Evolutionary conservation across 805 yeast genomes (phyloP).

Genomic region (Candida endomychidarum): DNA sequence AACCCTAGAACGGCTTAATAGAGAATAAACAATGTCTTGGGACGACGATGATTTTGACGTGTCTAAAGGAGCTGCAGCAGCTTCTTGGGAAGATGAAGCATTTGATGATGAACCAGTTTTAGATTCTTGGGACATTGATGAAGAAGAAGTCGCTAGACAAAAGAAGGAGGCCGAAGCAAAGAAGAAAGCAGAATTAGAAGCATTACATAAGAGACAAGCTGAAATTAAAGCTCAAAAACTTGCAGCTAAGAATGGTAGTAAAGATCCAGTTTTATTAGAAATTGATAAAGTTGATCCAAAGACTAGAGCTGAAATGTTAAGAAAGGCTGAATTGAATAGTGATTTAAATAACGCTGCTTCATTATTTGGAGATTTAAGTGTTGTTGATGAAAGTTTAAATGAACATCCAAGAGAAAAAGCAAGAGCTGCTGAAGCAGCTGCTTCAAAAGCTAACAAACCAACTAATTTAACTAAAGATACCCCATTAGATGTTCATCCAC

Average conservation of each 20-base stretch:
- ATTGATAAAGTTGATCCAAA: constrained; percentile 70
- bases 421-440: constrained; percentile 41
- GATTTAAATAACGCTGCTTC: constrained; percentile 94
- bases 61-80: constrained; percentile 48
- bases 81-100: constrained; percentile 82
- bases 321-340: constrained; percentile 75
- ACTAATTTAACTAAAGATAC: constrained; percentile 52
- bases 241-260: constrained; percentile 34
- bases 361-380: constrained; percentile 72
- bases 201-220: constrained; percentile 42
- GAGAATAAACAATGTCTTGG: constrained; percentile 51
- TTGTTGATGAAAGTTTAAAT: constrained; percentile 36
- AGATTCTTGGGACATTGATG: constrained; percentile 87
- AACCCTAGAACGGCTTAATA: no score
- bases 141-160: constrained; percentile 63
- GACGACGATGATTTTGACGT: constrained; percentile 92
- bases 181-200: constrained; percentile 44
- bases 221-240: constrained; percentile 51
- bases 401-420: constrained; percentile 54
- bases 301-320: constrained; percentile 72
- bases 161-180: constrained; percentile 42
- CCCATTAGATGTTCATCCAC: constrained; percentile 72
- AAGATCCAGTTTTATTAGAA: constrained; percentile 45
- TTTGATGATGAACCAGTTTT: constrained; percentile 72
- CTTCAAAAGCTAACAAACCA: constrained; percentile 29